Evolutionary conservation across 2,329 filamentous ascomycete genomes (phyloP).

Genomic region (Didymella sp.): DNA sequence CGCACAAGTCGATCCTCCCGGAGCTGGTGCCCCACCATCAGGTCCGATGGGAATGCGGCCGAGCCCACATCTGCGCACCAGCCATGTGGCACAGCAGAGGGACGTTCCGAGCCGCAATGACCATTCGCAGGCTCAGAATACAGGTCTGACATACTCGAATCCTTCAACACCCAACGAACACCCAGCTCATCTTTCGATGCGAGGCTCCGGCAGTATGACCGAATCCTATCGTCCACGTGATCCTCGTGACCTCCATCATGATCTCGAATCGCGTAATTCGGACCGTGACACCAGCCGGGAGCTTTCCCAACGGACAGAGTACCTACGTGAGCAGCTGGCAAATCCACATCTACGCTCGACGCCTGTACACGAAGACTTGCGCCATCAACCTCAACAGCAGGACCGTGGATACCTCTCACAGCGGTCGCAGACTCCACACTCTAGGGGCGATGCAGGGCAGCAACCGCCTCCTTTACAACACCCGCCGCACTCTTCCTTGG

Average conservation of each 20-base stretch:
- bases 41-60: constrained; percentile 48
- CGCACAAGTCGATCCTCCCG: constrained; percentile 46
- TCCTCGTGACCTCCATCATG: constrained; percentile 38
- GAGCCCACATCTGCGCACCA: constrained; percentile 45
- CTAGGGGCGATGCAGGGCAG: constrained; percentile 38
- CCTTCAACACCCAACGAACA: constrained; percentile 45
- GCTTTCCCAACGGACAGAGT: constrained; percentile 40
- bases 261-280: constrained; percentile 39
- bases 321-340: constrained; percentile 41
- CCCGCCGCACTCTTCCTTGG: constrained; percentile 42
- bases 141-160: constrained; percentile 41
- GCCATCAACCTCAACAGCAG: constrained; percentile 37
- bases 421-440: constrained; percentile 46
- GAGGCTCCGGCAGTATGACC: constrained; percentile 31
- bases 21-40: constrained; percentile 33
- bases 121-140: constrained; percentile 43
- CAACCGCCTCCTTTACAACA: constrained; percentile 41
- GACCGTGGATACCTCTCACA: constrained; percentile 40
- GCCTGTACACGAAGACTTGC: constrained; percentile 37
- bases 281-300: constrained; percentile 46
- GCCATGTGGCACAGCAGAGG: constrained; percentile 38
- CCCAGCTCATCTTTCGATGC: constrained; percentile 33
- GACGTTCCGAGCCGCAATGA: constrained; percentile 43
- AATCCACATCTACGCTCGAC: constrained; percentile 32
- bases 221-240: constrained; percentile 42